These are phyloP conservation scores for Exophiala bonariae DNA, from an alignment of 2,329 filamentous ascomycete genomes.

Conservation along the genomic window DNA sequence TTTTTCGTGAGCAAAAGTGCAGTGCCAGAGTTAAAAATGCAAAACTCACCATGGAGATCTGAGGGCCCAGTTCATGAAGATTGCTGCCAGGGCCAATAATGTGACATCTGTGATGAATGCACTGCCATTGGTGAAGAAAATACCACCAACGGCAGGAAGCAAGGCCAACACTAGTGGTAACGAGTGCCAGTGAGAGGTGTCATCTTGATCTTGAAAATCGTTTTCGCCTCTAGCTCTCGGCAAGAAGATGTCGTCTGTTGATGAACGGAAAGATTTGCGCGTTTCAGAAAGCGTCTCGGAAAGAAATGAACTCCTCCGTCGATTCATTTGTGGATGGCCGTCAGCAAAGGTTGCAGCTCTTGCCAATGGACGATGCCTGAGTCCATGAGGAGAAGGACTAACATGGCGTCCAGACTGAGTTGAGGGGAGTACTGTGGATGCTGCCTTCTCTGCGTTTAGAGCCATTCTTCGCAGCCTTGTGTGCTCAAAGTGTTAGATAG, in stretches of 20 bases:
- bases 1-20: constrained; percentile 16
- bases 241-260: constrained; percentile 69
- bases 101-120: constrained; percentile 82
- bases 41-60: constrained; percentile 76
- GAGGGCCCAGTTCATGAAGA: constrained; percentile 92
- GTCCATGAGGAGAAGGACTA: constrained; percentile 27
- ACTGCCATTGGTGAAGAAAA: constrained; percentile 82
- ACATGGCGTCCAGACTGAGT: constrained; percentile 14
- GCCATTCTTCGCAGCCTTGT: too few species aligned
- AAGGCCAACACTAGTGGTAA: constrained; percentile 81
- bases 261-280: constrained; percentile 61
- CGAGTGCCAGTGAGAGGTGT: constrained; percentile 72
- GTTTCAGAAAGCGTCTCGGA: constrained; percentile 74
- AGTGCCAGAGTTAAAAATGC: not conserved
- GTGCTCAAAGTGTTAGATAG: not conserved
- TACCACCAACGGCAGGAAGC: constrained; percentile 78
- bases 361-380: constrained; percentile 38
- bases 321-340: constrained; percentile 29
- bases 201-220: constrained; percentile 43
- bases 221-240: constrained; percentile 48
- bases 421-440: constrained; percentile 10
- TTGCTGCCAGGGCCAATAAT: constrained; percentile 72
- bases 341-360: constrained; percentile 41
- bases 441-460: too few species aligned
- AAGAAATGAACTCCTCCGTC: constrained; percentile 73